A percentile compares a stretch with the other conserved stretches of the same genome.
phyloP scores from a whole-genome alignment of 2,329 filamentous ascomycete species.

The Gaeumannomyces tritici region DNA sequence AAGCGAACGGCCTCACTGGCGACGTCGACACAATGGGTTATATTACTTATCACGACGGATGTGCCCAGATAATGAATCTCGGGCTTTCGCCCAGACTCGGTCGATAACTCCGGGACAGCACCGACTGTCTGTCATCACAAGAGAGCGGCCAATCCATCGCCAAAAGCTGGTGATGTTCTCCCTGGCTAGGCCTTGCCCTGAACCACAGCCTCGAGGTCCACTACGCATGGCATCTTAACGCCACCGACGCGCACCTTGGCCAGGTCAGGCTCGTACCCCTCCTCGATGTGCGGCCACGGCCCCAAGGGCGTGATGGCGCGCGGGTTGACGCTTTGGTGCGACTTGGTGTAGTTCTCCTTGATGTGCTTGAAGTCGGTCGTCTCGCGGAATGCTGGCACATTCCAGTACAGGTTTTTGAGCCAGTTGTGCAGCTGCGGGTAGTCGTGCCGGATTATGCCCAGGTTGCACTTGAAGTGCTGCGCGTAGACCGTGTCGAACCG shows the following conservation, averaged over 20 bases:
- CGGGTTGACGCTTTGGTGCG: slow-evolving; percentile 49
- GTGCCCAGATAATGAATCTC: too few relatives aligned
- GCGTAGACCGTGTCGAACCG: slow-evolving; percentile 53
- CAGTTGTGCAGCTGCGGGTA: slow-evolving; percentile 53
- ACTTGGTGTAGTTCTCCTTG: slow-evolving; percentile 56
- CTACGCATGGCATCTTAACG: slow-evolving; percentile 30
- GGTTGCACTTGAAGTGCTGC: slow-evolving; percentile 58
- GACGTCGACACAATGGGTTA: too few relatives aligned
- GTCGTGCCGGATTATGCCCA: slow-evolving; percentile 48
- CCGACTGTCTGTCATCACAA: too few relatives aligned
- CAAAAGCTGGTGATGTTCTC: not conserved
- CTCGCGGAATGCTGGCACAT: slow-evolving; percentile 40
- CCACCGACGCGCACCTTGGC: slow-evolving; percentile 34
- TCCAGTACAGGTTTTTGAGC: slow-evolving; percentile 50
- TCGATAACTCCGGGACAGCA: too few relatives aligned
- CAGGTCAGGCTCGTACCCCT: slow-evolving; percentile 38
- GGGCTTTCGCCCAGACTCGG: too few relatives aligned
- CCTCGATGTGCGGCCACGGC: slow-evolving; percentile 48
- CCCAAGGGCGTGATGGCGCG: slow-evolving; percentile 52
- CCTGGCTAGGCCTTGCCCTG: not conserved
- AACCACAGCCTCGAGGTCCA: slow-evolving; percentile 17
- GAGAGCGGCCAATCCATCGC: too few relatives aligned
- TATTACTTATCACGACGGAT: too few relatives aligned
- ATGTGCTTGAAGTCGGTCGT: slow-evolving; percentile 59
- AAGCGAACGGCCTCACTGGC: too few relatives aligned